These are phyloP conservation scores for Fusarium clavum DNA, from an alignment of 2,329 filamentous ascomycete genomes.

Conservation along the genomic window DNA sequence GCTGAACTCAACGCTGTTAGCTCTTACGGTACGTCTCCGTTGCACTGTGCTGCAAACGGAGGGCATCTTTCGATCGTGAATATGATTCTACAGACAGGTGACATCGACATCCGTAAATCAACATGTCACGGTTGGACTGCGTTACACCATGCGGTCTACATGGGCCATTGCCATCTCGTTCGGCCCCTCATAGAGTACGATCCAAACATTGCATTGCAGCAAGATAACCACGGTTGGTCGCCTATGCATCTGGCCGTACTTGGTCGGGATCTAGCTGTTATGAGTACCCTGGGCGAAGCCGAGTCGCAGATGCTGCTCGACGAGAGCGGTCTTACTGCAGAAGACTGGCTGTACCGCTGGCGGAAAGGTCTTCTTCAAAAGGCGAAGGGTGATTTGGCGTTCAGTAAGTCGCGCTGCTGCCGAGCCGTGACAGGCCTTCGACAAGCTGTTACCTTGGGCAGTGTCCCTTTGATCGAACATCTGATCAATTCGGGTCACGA, in stretches of 20 bases:
- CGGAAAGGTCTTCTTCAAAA: not conserved
- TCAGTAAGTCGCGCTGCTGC: not conserved
- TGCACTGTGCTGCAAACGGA: not conserved
- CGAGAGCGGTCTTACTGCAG: not conserved
- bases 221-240: not conserved
- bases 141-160: not conserved
- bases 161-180: not conserved
- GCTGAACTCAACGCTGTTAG: not conserved
- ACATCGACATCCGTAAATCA: rapidly evolving
- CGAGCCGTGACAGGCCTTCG: not conserved
- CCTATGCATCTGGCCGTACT: not conserved
- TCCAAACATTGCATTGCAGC: not conserved
- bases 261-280: not conserved
- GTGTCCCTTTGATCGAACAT: not conserved
- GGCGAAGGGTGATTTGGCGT: not conserved
- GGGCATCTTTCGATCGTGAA: not conserved
- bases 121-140: not conserved
- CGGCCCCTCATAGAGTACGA: not conserved
- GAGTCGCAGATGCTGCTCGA: not conserved
- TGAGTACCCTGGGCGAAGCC: too few relatives aligned
- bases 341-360: not conserved
- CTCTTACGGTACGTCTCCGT: not conserved
- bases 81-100: rapidly evolving
- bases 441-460: not conserved
- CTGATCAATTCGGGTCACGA: not conserved